These are phyloP conservation scores for Setaria italica DNA, from an alignment of 202 grass and related monocot genomes.

Conservation along the genomic window DNA sequence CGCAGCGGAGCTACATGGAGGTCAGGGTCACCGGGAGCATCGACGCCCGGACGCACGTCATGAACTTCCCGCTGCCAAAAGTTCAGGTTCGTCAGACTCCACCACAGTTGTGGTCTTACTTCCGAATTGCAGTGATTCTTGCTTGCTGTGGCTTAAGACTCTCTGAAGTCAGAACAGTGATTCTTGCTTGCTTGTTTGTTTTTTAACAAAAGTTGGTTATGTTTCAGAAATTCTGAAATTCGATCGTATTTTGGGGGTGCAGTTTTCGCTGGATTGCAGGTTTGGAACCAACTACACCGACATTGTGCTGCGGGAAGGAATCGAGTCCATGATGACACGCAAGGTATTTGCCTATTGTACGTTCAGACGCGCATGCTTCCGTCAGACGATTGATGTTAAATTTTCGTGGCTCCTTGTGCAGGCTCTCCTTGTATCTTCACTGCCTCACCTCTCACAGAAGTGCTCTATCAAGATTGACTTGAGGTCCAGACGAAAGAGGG, in stretches of 20 bases:
- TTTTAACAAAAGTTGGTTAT: not conserved
- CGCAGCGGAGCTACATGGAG: conserved; percentile 56
- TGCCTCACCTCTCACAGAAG: conserved; percentile 68
- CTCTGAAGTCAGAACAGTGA: not conserved
- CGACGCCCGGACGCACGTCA: conserved; percentile 59
- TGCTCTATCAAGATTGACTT: conserved; percentile 66
- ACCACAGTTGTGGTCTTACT: not conserved
- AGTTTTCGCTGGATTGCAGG: conserved; percentile 81
- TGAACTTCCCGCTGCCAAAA: conserved; percentile 72
- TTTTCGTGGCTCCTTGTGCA: conserved; percentile 30
- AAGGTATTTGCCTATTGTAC: conserved; percentile 50
- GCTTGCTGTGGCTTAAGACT: not conserved
- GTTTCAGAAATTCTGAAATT: not conserved
- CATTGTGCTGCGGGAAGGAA: conserved; percentile 55
- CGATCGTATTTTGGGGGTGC: not conserved
- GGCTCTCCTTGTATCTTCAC: conserved; percentile 60
- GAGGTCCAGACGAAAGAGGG: conserved; percentile 33
- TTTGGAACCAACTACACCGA: conserved; percentile 82
- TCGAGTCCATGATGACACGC: conserved; percentile 35
- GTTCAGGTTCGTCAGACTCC: conserved; percentile 49
- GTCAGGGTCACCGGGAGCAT: conserved; percentile 62
- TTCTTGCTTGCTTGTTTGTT: too few species aligned
- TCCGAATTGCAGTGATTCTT: not conserved
- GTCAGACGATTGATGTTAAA: not conserved
- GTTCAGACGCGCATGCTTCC: conserved; percentile 14